Evolutionary conservation across 2,329 filamentous ascomycete species (phyloP).

Genomic region (Colletotrichum tropicicola): DNA sequence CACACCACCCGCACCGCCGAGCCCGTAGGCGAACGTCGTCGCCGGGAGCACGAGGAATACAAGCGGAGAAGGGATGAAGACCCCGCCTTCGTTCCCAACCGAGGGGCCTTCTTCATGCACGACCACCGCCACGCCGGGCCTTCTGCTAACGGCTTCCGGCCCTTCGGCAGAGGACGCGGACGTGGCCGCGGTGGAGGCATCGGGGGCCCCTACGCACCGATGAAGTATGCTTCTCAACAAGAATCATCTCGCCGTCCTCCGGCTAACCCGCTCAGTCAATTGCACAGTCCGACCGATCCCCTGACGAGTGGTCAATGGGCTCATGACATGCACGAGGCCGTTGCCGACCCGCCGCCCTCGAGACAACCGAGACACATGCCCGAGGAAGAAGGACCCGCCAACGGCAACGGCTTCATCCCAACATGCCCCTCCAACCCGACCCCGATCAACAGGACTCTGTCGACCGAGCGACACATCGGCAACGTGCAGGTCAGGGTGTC

Average conservation of each 20-base stretch:
- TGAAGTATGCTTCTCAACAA: conserved; percentile 63
- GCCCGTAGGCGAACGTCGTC: conserved; percentile 73
- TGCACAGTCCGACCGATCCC: conserved; percentile 63
- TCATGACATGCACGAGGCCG: conserved; percentile 90
- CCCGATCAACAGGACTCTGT: conserved; percentile 80
- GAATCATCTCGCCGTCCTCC: conserved; percentile 10
- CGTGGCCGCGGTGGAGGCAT: conserved; percentile 64
- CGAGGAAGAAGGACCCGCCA: conserved; percentile 59
- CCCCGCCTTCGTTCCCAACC: conserved; percentile 91
- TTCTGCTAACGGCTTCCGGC: conserved; percentile 79
- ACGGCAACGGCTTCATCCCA: conserved; percentile 63
- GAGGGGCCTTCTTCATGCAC: conserved; percentile 97
- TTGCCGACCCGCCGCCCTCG: conserved; percentile 55
- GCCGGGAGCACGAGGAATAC: conserved; percentile 91
- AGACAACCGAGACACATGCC: conserved; percentile 53
- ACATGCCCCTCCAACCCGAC: conserved; percentile 67
- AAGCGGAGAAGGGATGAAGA: conserved; percentile 87
- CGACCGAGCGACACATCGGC: conserved; percentile 83
- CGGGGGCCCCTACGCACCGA: conserved; percentile 66
- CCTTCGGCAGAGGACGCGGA: conserved; percentile 74
- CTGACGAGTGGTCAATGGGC: conserved; percentile 83
- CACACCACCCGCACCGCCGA: conserved; percentile 61
- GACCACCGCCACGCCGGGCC: conserved; percentile 86
- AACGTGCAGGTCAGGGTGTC: conserved; percentile 87
- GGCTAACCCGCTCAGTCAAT: conserved; percentile 42